Base-by-base conservation (phyloP, 768 basidiomycete genomes). In the Tubosaeta brunneosetosa region DNA sequence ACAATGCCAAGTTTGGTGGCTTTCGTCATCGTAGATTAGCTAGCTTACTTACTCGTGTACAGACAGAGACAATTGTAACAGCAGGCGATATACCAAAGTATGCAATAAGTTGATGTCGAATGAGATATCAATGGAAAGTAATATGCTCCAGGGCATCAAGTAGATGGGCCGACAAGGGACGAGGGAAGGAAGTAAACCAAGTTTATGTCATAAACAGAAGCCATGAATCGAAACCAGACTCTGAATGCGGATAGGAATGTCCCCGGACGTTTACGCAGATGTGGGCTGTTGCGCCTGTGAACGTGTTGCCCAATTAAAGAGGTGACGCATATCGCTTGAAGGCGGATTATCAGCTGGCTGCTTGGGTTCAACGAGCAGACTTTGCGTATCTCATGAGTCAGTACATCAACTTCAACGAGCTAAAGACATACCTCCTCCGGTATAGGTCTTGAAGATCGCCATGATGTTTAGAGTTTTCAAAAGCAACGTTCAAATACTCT, bases 371-470 rank as follows among this genome's bases (percentile, higher is more conserved):
- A 93, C 85, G 54, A 91, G 77, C 49, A 91, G 75, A 74, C 89
- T 91, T 31, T 55, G 41, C 47, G 51, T 22, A 41, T 46, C 29
- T 40, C 8, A 17, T 7, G 19, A 16, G 52, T 51, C 33, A 56
- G 42, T 40, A n/a, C 22, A 25, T 42, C 6, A 36, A 9, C 31
- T 17, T 16, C n/a, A 3, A 13, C 10, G 29, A 32, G 16, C 25
- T 44, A 11, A 13, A 40, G 22, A 66, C 80, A 36, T 60, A 88
- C 89, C 89, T 91, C 63, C 91, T 82, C 57, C 90, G 83, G 62
- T 93, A 92, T 32, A 93, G 74, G 65, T 91, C 91, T 62, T 91
- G 84, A 48, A 91, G 73, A 67, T 91, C 90, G n/a, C 87, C 88
- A 40, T 85, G 85, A 49, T 83, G 80, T 62, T 80, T 82, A 2